phyloP scores from a whole-genome alignment of 1,139 yeast genomes.

The Protomyces lactucae-debilis region DNA sequence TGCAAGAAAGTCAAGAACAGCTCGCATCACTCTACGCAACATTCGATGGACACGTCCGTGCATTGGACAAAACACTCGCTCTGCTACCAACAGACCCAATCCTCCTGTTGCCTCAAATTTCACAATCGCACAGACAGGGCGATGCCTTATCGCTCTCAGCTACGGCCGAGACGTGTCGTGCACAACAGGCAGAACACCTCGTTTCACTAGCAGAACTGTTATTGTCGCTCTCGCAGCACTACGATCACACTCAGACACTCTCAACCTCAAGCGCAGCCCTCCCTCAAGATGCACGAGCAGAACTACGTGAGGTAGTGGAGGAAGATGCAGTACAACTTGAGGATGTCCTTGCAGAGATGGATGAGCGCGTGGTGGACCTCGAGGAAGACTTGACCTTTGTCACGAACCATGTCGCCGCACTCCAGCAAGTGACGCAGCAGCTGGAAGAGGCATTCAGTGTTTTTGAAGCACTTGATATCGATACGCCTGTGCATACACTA shows the following conservation, averaged over 20 bases:
- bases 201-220: conserved; percentile 12
- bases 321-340: conserved; percentile 23
- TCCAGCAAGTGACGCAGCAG: not conserved
- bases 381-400: conserved; percentile 6
- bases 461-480: conserved; percentile 6
- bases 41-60: not conserved
- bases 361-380: conserved; percentile 8
- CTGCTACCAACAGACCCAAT: not conserved
- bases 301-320: conserved; percentile 13
- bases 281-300: conserved; percentile 8
- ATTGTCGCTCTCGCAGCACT: conserved; percentile 14
- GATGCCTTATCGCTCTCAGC: not conserved
- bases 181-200: conserved; percentile 12
- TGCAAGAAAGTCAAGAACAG: conserved; percentile 14
- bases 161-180: not conserved
- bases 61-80: conserved; percentile 1
- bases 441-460: not conserved
- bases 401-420: not conserved
- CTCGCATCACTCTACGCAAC: not conserved
- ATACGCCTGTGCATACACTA: not conserved
- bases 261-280: not conserved
- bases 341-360: conserved; percentile 18
- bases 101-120: not conserved
- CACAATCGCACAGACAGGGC: not conserved
- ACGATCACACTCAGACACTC: conserved; percentile 17